Evolutionary conservation across 192 early-diverging fungal species (phyloP), one percentile per base, ranked within the genome.

Genomic region (Thamnidium elegans): DNA sequence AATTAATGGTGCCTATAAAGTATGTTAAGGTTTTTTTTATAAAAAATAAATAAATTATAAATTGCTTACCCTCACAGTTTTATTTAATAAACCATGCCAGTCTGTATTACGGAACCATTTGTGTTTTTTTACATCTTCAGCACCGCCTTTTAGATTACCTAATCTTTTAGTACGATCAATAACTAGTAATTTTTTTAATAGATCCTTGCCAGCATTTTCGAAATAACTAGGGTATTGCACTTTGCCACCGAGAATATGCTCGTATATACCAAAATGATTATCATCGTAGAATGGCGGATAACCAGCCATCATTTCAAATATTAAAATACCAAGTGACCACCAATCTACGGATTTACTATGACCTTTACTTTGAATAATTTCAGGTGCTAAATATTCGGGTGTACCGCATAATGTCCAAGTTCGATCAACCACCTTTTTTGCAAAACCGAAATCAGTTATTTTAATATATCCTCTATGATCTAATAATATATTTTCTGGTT

Each of bases 401-500:
- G 92, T 94, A 4, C 92, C 92, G 20, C 92, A 94, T 56, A 94
- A 72, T 44, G 92, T 94, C 91, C 91, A 94, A 20, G 92, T 94
- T 80, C 92, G 30, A 32, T 61, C 67, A 3, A 34, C 13, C 21
- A 69, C 51, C 39, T 84, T 85, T 76, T 94, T 94, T 32, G 91
- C 90, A 79, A 94, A 93, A 11, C 91, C 92, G 81, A 94, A 94
- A 79, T 94, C 91, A 3, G 91, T 87, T 60, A 94, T 86, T 70
- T 93, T 93, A 70, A 94, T 88, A 73, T 94, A 87, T 1, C 92
- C 92, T 13, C 77, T 60, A 15, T 79, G 73, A 65, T 91, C 89
- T 47, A 93, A 70, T 51, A 84, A 61, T 19, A 85, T 69, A 68
- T 86, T 86, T 65, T 94, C 92, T 26, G 92, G 92, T 73, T 94